Evolutionary conservation across 257 asterid genomes (phyloP), one percentile per base, ranked within the genome.

Genomic region (Scutellaria minor): DNA sequence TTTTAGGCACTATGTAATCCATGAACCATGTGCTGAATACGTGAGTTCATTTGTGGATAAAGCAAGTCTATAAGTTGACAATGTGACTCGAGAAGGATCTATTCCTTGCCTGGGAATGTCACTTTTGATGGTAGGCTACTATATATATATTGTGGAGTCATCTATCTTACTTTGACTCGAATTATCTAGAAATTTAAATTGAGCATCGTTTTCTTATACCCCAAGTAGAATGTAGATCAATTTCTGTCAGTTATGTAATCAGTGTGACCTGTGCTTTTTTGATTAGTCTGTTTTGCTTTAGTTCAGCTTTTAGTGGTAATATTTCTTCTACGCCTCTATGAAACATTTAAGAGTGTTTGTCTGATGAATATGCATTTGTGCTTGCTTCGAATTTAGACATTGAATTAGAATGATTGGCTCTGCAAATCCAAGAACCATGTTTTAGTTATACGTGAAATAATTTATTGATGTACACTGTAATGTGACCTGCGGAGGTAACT

Each of bases 1-100:
- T 10, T 48, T n/a, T 57, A 8, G 39, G 66, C 12, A n/a, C 70
- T 37, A 40, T 47, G 55, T 65, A 51, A 57, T 18, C 5, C 6
- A 67, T 59, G 64, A 60, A 55, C 58, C 54, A 18, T 41, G 67
- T 7, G 24, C n/a, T 37, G 35, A 3, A 51, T 71, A 56, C 18
- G 24, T 37, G 42, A 45, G 45, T 37, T 22, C 46, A 6, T 57
- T 46, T 45, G 14, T 46, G 57, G 56, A 13, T 71, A 63, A 47
- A 70, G 10, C 1, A 7, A 69, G 75, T 48, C 42, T 9, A 31
- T 51, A 20, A 54, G n/a, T 37, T 39, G 74, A 75, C 57, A 14
- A 18, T 18, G 35, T 24, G 8, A 42, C 65, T 2, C n/a, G 20
- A 56, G 46, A 50, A 13, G 9, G 62, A 57, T 47, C 56, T 66